phyloP scores from a whole-genome alignment of 2,329 filamentous ascomycete species.

The Stachybotrys chlorohalonatus region DNA sequence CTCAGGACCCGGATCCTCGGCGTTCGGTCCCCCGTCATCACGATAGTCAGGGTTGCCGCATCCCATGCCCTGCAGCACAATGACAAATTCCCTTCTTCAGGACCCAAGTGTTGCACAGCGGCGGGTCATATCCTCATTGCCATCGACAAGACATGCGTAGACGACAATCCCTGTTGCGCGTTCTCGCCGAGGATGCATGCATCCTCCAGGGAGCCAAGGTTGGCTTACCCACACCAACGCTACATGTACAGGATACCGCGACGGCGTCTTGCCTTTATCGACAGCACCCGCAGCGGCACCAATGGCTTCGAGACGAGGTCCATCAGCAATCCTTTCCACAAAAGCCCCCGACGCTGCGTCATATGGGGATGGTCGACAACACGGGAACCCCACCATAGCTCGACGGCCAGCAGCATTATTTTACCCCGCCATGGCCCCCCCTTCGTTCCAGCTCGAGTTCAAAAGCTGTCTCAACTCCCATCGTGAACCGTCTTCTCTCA shows the following conservation, averaged over 20 bases:
- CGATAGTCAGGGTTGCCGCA: too few species aligned
- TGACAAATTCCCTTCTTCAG: background rate
- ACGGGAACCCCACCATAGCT: background rate
- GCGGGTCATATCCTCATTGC: too few species aligned
- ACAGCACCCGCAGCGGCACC: background rate
- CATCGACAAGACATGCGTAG: too few species aligned
- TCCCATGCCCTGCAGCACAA: background rate
- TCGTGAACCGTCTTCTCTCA: slow-evolving; percentile 3
- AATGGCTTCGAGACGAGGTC: background rate
- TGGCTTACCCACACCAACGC: background rate
- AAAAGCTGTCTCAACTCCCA: slow-evolving; percentile 4
- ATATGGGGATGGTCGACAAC: background rate
- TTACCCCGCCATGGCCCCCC: slow-evolving; percentile 14
- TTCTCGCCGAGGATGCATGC: too few species aligned
- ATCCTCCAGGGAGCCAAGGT: background rate
- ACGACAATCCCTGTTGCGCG: too few species aligned
- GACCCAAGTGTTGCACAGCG: too few species aligned
- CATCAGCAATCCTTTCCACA: background rate
- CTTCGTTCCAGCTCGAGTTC: slow-evolving; percentile 12
- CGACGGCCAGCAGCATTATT: background rate
- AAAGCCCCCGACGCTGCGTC: background rate
- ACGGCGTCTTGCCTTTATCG: background rate
- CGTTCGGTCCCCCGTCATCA: too few species aligned
- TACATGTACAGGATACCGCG: background rate
- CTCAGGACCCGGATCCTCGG: too few species aligned